Percentiles rank a stretch among this genome's conserved stretches.
Evolutionary conservation across 2,329 filamentous ascomycete species (phyloP).

Genomic region (Scopulariopsis brevicaulis): DNA sequence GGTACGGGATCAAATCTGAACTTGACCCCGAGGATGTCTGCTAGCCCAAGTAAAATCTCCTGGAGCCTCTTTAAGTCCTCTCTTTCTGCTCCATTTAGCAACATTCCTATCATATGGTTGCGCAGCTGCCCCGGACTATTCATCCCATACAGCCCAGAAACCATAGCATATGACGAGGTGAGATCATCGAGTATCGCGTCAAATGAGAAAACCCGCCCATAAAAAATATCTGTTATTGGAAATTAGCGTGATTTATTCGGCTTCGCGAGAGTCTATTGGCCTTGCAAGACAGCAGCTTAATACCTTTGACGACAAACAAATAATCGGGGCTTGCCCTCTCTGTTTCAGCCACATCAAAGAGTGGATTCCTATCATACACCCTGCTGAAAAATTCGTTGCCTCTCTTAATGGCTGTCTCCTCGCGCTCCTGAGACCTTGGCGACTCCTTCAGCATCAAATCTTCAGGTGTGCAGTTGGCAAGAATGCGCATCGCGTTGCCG

Average conservation of each 20-base stretch:
- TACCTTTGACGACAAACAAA: conserved; percentile 8
- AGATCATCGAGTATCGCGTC: conserved; percentile 5
- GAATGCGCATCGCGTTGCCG: conserved; percentile 7
- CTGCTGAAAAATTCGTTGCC: conserved; percentile 6
- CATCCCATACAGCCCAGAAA: conserved; percentile 2
- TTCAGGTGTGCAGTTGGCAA: conserved; percentile 6
- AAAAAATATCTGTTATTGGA: conserved; percentile 6
- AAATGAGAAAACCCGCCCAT: conserved; percentile 2
- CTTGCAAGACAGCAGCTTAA: not conserved
- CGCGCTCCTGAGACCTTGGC: conserved; percentile 3
- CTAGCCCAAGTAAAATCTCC: conserved; percentile 4
- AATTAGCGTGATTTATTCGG: not conserved
- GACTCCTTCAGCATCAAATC: conserved; percentile 4
- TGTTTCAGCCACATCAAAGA: conserved; percentile 7
- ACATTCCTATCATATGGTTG: conserved; percentile 7
- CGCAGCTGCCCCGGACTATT: conserved; percentile 6
- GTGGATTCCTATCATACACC: conserved; percentile 7
- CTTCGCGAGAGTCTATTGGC: not conserved
- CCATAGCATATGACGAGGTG: conserved; percentile 5
- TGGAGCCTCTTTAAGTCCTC: conserved; percentile 4
- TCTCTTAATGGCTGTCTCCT: conserved; percentile 2
- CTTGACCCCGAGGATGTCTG: conserved; percentile 2
- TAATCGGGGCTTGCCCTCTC: conserved; percentile 8
- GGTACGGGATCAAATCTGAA: conserved; percentile 3
- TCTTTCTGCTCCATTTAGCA: conserved; percentile 3